Evolutionary conservation across 441 rosid species (phyloP), one percentile per base, ranked within the genome.

Genomic region (Gossypium laxum): DNA sequence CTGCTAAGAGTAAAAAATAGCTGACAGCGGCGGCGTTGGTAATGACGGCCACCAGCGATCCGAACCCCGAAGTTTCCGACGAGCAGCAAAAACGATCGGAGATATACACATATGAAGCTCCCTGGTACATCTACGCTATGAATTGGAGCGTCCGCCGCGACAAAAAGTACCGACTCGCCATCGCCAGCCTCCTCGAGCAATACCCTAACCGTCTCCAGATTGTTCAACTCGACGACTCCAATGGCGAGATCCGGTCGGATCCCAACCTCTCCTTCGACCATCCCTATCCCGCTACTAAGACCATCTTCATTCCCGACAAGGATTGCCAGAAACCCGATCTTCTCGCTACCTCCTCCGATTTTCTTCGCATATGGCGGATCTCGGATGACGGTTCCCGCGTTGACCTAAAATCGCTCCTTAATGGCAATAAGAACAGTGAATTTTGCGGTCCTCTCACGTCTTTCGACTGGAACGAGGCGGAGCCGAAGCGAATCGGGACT

Each of bases 111-210:
- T 92, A 90, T 82, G 93, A 90, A 74, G 94, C 98, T 0, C 95
- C 95, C 2, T 92, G 96, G 95, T 91, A 85, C 83, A 85, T 92
- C 75, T 90, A 90, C 83, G 93, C 96, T 60, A 92, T 90, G 98
- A 92, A 90, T 78, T 91, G 97, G 97, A 91, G 97, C 76, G 96
- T 93, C 77, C 97, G 94, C 60, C 94, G 94, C 11, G 98, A 93
- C 84, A 93, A 89, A 83, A 89, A 91, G 82, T 93, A 87, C 79
- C 90, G 97, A 0, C 88, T 93, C 54, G 97, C 97, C 18, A 91
- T 93, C 77, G 89, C 94, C 41, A 85, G 92, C 80, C 87, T 89
- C 67, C 91, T 93, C 66, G 97, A 93, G 73, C 91, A 88, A 72
- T 81, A 76, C 80, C 79, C 79, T 0, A 92, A 90, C 81, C 84